Evolutionary conservation across 371 early-diverging fungal genomes (phyloP).

Genomic region (Funneliformis caledonium): DNA sequence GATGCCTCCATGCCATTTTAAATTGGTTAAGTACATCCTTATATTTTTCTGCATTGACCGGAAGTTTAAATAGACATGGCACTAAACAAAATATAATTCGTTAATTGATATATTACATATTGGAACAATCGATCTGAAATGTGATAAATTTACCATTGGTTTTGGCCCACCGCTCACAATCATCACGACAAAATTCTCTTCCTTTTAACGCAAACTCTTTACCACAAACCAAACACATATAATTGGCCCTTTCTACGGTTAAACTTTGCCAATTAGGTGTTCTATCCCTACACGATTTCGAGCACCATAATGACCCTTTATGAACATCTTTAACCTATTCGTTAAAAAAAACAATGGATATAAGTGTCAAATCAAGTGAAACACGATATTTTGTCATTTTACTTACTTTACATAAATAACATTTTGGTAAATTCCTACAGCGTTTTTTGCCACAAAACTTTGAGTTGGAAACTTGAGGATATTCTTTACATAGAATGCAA

Average conservation of each 20-base stretch:
- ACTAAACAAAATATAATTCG: neutral
- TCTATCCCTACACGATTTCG: conserved; percentile 17
- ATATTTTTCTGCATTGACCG: conserved; percentile 31
- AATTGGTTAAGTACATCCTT: conserved; percentile 33
- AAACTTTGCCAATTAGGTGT: conserved; percentile 32
- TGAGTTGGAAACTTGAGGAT: conserved; percentile 11
- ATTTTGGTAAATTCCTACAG: conserved; percentile 33
- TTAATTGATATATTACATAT: neutral
- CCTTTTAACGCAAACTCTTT: conserved; percentile 25
- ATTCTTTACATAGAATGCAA: conserved; percentile 30
- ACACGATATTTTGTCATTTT: neutral
- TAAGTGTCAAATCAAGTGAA: neutral
- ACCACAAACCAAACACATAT: conserved; percentile 18
- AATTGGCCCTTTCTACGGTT: conserved; percentile 18
- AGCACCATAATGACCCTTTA: conserved; percentile 29
- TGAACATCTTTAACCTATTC: conserved; percentile 5
- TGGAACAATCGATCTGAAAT: neutral
- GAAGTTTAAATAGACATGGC: conserved; percentile 34
- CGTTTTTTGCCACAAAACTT: conserved; percentile 27
- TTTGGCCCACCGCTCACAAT: conserved; percentile 4
- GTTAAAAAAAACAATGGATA: neutral
- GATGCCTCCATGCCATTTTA: conserved; percentile 27
- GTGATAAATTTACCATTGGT: conserved; percentile 13
- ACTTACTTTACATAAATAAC: conserved; percentile 28
- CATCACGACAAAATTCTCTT: conserved; percentile 25